Conservation (phyloP, 805 yeast genomes). For the Saturnispora hagleri region DNA sequence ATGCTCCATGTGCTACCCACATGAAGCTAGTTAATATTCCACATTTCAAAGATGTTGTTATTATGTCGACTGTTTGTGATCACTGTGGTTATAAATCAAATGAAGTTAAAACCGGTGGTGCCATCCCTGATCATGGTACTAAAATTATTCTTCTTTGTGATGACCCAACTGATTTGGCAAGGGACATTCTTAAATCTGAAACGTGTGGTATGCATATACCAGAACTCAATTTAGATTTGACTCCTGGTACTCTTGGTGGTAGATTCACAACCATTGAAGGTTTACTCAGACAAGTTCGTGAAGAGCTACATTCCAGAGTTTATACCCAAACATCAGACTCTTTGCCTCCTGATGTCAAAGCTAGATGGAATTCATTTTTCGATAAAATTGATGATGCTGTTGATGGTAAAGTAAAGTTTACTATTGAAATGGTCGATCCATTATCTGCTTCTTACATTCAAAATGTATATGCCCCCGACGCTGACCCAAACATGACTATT, state of each 20-base stretch:
- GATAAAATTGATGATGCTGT: slow-evolving; percentile 66
- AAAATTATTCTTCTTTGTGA: slow-evolving; percentile 63
- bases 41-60: slow-evolving; percentile 93
- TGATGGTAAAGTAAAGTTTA: slow-evolving; percentile 74
- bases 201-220: slow-evolving; percentile 83
- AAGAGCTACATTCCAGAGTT: slow-evolving; percentile 79
- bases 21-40: slow-evolving; percentile 97
- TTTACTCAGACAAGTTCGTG: slow-evolving; percentile 75
- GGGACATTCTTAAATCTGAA: slow-evolving; percentile 92
- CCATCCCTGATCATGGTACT: slow-evolving; percentile 78
- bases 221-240: slow-evolving; percentile 80
- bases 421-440: slow-evolving; percentile 88
- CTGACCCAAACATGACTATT: slow-evolving; percentile 88
- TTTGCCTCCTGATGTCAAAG: slow-evolving; percentile 69
- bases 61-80: slow-evolving; percentile 92
- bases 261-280: slow-evolving; percentile 97
- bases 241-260: slow-evolving; percentile 96
- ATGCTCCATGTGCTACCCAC: slow-evolving; percentile 74
- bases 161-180: slow-evolving; percentile 85
- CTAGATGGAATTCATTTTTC: slow-evolving; percentile 79
- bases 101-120: slow-evolving; percentile 98
- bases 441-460: slow-evolving; percentile 92
- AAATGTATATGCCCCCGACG: slow-evolving; percentile 97
- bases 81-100: slow-evolving; percentile 92
- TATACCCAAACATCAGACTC: slow-evolving; percentile 83